Evolutionary conservation across 441 rosid species (phyloP), one percentile per base, ranked within the genome.

Genomic region (Raphanus hybrid): DNA sequence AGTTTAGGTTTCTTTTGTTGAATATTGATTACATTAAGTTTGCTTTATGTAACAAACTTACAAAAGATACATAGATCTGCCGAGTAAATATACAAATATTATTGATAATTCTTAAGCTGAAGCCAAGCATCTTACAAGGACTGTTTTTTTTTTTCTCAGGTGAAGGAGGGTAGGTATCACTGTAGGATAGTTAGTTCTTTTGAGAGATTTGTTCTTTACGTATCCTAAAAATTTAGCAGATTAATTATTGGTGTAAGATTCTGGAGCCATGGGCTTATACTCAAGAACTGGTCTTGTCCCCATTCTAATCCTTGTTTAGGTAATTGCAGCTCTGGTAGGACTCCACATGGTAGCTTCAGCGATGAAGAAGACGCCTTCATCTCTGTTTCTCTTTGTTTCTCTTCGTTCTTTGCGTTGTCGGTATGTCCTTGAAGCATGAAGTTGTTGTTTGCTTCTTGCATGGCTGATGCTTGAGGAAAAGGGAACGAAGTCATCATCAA

Each of bases 181-280:
- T 52, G 57, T 39, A 70, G 26, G 27, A 64, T 64, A 64, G 71
- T 71, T 71, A 70, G 62, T 39, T 26, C 26, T 64, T n/a, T 20
- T 41, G 8, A 3, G 52, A 65, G 16, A 10, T 11, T 65, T 71
- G 6, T 48, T 67, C 20, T 10, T 66, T 35, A 66, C 61, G 9
- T 68, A 57, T 69, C 20, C 64, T 78, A 89, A 77, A 88, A 86
- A 70, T 94, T 91, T 71, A 88, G 74, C 66, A 90, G 68, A 82
- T 88, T 85, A 58, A 91, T 70, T 60, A 66, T 85, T 69, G 91
- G 92, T 45, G 87, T 85, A 70, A 84, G 76, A 78, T 79, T 88
- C 71, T 83, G 98, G 6, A 91, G 88, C 99, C 94, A 92, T 7
- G 99, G 99, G 69, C 99, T 92, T 10, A 86, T 88, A 75, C 81